A percentile compares a stretch with the other conserved stretches of the same genome.
Conservation (phyloP, 139 green algal species). For the Coelastrella sp. region DNA sequence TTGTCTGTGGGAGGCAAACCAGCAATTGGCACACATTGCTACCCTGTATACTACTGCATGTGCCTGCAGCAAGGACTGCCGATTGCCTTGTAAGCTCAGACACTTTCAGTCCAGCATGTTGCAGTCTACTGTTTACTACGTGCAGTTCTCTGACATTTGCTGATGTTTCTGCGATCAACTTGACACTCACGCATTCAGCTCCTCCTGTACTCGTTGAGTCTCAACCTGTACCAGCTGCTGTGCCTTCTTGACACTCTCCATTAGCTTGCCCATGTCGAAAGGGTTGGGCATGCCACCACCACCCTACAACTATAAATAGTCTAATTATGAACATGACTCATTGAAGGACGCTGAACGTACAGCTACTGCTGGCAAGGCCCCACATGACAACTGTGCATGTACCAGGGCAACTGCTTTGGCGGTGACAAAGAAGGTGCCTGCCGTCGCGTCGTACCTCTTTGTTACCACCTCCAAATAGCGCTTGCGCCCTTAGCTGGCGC, state of each 20-base stretch:
- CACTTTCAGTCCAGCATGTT: too few species aligned
- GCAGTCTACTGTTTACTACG: too few species aligned
- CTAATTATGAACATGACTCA: neutral
- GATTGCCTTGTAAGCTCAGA: too few species aligned
- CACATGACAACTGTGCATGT: neutral
- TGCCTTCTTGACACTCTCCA: slow-evolving; percentile 95
- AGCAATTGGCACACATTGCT: neutral
- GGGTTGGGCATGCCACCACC: slow-evolving; percentile 71
- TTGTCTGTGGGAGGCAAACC: neutral
- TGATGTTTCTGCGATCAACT: neutral
- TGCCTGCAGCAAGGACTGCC: neutral
- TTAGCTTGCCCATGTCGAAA: slow-evolving; percentile 89
- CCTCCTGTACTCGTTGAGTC: slow-evolving; percentile 88
- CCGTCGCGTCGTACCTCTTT: slow-evolving; percentile 31
- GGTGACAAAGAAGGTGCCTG: too few species aligned
- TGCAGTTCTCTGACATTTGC: too few species aligned
- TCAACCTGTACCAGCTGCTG: slow-evolving; percentile 94
- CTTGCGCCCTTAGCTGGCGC: slow-evolving; percentile 28
- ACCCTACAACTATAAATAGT: neutral
- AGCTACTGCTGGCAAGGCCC: neutral
- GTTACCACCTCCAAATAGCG: slow-evolving; percentile 65
- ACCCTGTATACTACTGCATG: neutral
- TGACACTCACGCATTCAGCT: slow-evolving; percentile 80
- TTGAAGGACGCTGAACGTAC: neutral
- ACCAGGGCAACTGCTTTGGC: neutral